Evolutionary conservation across 441 rosid species (phyloP).

Genomic region (Melianthus villosus): DNA sequence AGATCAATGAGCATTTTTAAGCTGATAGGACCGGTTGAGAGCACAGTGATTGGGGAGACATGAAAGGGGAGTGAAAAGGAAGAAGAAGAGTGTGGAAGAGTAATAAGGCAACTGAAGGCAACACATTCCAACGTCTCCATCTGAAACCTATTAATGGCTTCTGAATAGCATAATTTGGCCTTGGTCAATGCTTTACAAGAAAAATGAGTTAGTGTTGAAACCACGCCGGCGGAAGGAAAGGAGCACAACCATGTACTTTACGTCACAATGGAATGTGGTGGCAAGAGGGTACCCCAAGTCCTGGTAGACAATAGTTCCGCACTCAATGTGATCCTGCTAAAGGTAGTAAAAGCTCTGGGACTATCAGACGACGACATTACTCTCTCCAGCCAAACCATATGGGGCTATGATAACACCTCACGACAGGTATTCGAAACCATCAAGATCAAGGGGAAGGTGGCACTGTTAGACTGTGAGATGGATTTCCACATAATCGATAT

Average conservation of each 20-base stretch:
- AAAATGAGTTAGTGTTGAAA: not conserved
- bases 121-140: not conserved
- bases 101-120: not conserved
- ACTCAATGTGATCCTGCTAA: not conserved
- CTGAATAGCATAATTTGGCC: not conserved
- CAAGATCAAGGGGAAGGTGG: not conserved
- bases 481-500: not conserved
- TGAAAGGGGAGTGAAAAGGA: not conserved
- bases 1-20: not conserved
- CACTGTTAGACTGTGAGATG: not conserved
- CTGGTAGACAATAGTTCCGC: not conserved
- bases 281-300: not conserved
- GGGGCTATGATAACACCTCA: not conserved
- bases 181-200: not conserved
- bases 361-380: not conserved
- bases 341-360: not conserved
- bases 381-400: not conserved
- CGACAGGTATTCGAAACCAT: not conserved
- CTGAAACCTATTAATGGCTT: not conserved
- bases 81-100: not conserved
- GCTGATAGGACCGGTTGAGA: not conserved
- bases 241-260: not conserved
- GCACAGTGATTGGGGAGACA: not conserved
- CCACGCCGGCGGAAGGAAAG: not conserved
- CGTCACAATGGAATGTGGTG: not conserved